These are phyloP conservation scores for Alternaria triticimaculans DNA, from an alignment of 2,329 filamentous ascomycete species.

Conservation along the genomic window DNA sequence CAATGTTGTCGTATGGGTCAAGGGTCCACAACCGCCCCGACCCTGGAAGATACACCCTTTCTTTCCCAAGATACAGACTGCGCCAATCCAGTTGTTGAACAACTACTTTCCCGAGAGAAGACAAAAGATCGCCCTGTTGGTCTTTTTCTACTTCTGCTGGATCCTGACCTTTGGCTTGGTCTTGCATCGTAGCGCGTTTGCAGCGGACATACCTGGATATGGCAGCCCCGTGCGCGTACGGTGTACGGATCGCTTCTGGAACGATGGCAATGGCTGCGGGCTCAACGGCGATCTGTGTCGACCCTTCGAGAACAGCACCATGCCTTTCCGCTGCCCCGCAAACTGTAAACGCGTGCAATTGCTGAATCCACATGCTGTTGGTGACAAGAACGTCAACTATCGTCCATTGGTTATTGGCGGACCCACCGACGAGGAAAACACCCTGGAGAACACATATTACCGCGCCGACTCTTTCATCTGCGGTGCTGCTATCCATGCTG, in stretches of 20 bases:
- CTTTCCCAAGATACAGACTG: conserved; percentile 71
- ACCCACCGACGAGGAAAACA: conserved; percentile 49
- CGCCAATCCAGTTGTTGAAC: conserved; percentile 69
- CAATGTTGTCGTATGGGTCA: conserved; percentile 53
- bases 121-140: conserved; percentile 66
- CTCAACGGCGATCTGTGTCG: conserved; percentile 76
- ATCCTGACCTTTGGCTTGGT: conserved; percentile 72
- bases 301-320: conserved; percentile 73
- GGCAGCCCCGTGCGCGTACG: conserved; percentile 69
- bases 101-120: conserved; percentile 65
- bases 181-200: conserved; percentile 67
- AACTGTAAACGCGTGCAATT: conserved; percentile 71
- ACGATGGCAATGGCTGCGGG: conserved; percentile 72
- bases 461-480: conserved; percentile 91
- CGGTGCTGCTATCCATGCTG: conserved; percentile 82
- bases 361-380: conserved; percentile 77
- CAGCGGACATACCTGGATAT: conserved; percentile 69
- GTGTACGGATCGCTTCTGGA: conserved; percentile 74
- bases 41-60: conserved; percentile 59
- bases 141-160: conserved; percentile 71
- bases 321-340: conserved; percentile 77
- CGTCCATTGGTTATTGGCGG: conserved; percentile 63
- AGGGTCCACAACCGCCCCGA: conserved; percentile 57
- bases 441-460: conserved; percentile 66
- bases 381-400: conserved; percentile 67